phyloP scores from a whole-genome alignment of 768 basidiomycete species.

The Phlegmacium glaucopus region DNA sequence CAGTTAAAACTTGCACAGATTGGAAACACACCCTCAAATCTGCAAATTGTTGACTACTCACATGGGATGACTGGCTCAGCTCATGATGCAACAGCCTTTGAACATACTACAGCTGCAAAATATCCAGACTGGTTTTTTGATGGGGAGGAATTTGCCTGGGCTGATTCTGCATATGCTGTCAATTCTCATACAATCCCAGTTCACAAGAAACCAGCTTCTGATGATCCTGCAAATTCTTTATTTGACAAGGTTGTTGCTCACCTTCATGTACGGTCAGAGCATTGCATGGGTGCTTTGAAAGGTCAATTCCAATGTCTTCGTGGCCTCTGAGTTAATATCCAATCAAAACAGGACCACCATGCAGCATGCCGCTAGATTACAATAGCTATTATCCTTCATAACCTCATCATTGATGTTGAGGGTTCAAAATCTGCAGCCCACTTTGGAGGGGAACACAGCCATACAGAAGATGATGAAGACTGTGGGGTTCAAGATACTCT shows the following conservation, averaged over 20 bases:
- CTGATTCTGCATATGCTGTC: conserved; percentile 16
- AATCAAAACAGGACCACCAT: too few relatives aligned
- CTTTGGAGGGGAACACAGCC: too few relatives aligned
- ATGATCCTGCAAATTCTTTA: conserved; percentile 15
- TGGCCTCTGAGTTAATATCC: too few relatives aligned
- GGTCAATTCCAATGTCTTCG: too few relatives aligned
- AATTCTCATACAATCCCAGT: conserved; percentile 12
- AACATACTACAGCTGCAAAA: conserved; percentile 20
- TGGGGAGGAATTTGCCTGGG: conserved; percentile 20
- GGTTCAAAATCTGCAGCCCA: too few relatives aligned
- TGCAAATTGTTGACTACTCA: conserved; percentile 26
- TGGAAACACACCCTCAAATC: conserved; percentile 25
- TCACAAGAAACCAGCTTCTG: conserved; percentile 24
- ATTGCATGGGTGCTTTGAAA: too few relatives aligned
- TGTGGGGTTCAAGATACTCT: too few relatives aligned
- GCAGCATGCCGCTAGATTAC: too few relatives aligned
- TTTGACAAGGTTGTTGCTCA: conserved; percentile 21
- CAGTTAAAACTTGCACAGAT: conserved; percentile 16
- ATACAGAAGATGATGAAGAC: too few relatives aligned
- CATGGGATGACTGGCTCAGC: conserved; percentile 29
- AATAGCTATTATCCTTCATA: too few relatives aligned
- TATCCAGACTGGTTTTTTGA: conserved; percentile 16
- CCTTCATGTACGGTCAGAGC: too few relatives aligned
- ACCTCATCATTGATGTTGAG: too few relatives aligned
- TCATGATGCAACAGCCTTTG: conserved; percentile 30